These are phyloP conservation scores for Ciborinia camelliae DNA, from an alignment of 2,329 filamentous ascomycete genomes.

Conservation along the genomic window DNA sequence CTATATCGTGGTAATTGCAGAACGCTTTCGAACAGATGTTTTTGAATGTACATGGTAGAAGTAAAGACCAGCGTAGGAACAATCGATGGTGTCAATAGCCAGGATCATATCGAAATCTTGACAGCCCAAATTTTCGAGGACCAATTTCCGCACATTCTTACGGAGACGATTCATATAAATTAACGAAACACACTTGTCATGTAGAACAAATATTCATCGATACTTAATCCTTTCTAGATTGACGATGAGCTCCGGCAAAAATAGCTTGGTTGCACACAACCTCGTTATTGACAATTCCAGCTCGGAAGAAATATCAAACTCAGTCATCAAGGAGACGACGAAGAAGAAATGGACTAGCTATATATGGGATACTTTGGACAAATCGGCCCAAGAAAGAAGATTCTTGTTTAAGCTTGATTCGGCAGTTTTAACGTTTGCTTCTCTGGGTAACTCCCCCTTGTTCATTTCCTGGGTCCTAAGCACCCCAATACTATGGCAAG, in stretches of 20 bases:
- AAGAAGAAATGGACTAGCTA: constrained; percentile 40
- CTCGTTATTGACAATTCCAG: constrained; percentile 13
- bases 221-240: neutral
- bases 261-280: neutral
- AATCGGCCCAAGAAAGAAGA: constrained; percentile 45
- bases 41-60: neutral
- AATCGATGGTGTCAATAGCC: constrained; percentile 20
- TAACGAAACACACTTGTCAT: neutral
- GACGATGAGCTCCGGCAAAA: constrained; percentile 17
- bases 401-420: constrained; percentile 49
- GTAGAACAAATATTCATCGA: neutral
- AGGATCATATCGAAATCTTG: constrained; percentile 19
- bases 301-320: neutral
- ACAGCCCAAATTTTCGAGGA: neutral
- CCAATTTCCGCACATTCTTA: neutral
- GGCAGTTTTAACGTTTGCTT: constrained; percentile 40
- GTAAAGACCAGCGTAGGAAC: neutral
- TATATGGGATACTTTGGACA: constrained; percentile 48
- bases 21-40: neutral
- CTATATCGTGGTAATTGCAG: neutral
- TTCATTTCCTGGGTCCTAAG: neutral
- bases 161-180: constrained; percentile 1
- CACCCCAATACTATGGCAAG: neutral
- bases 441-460: constrained; percentile 8
- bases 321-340: constrained; percentile 24